These are phyloP conservation scores for Pichia sp. DNA, from an alignment of 1,139 yeast species.

Conservation along the genomic window DNA sequence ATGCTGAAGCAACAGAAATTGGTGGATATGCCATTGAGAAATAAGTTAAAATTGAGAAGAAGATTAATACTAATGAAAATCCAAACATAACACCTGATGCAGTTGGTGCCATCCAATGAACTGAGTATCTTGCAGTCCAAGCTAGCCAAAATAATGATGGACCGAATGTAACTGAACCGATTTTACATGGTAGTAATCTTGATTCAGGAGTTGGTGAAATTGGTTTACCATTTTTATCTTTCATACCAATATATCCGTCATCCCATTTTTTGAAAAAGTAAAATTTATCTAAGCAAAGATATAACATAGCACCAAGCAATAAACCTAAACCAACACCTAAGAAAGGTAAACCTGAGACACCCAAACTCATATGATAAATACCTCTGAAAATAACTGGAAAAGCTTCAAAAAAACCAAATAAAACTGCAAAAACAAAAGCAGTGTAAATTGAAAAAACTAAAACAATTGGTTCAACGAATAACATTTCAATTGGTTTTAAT, in stretches of 20 bases:
- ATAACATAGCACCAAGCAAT: slow-evolving; percentile 45
- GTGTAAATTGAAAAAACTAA: slow-evolving; percentile 58
- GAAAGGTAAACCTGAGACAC: slow-evolving; percentile 62
- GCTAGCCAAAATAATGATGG: slow-evolving; percentile 74
- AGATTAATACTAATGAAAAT: slow-evolving; percentile 63
- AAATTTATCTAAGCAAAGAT: slow-evolving; percentile 42
- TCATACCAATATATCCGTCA: slow-evolving; percentile 55
- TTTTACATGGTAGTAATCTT: slow-evolving; percentile 32
- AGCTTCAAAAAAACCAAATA: slow-evolving; percentile 74
- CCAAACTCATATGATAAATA: slow-evolving; percentile 49
- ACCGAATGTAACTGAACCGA: slow-evolving; percentile 53
- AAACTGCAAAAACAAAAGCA: slow-evolving; percentile 67
- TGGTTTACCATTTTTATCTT: slow-evolving; percentile 50
- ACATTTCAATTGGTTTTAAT: slow-evolving; percentile 58
- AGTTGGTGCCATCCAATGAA: slow-evolving; percentile 78
- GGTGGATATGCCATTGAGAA: slow-evolving; percentile 75
- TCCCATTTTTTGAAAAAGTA: slow-evolving; percentile 50
- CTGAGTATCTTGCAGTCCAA: slow-evolving; percentile 58
- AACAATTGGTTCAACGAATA: slow-evolving; percentile 64
- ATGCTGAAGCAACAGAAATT: slow-evolving; percentile 62
- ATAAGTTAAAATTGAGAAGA: slow-evolving; percentile 66
- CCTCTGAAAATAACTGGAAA: slow-evolving; percentile 67
- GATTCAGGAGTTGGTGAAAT: slow-evolving; percentile 41
- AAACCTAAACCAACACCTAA: slow-evolving; percentile 66
- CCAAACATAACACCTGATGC: slow-evolving; percentile 75